phyloP scores from a whole-genome alignment of 495 filamentous ascomycete genomes.

The Daldinia bambusicola region DNA sequence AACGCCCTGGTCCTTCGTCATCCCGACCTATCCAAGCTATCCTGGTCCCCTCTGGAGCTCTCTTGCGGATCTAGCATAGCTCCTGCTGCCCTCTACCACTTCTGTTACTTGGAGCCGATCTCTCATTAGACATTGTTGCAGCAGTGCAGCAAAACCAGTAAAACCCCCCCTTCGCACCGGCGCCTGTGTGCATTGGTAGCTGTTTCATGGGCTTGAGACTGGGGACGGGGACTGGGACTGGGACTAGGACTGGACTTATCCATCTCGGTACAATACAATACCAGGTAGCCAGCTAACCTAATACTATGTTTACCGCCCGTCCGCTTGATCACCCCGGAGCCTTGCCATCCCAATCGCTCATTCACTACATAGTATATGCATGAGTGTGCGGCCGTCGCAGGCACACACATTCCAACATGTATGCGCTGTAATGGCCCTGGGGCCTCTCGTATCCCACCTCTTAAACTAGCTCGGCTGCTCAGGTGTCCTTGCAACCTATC shows the following conservation, averaged over 20 bases:
- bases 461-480: conserved; percentile 34
- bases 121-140: conserved; percentile 45
- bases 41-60: conserved; percentile 33
- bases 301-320: conserved; percentile 39
- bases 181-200: conserved; percentile 37
- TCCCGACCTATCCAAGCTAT: conserved; percentile 30
- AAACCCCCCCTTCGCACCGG: conserved; percentile 16
- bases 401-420: conserved; percentile 32
- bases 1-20: conserved; percentile 42
- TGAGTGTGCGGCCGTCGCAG: conserved; percentile 31
- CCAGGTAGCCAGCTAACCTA: too few species aligned
- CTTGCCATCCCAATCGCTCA: conserved; percentile 33
- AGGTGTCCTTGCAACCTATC: conserved; percentile 34
- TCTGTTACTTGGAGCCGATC: conserved; percentile 31
- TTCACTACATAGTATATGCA: conserved; percentile 35
- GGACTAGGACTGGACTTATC: conserved; percentile 6
- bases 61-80: conserved; percentile 30
- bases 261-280: conserved; percentile 2
- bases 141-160: conserved; percentile 9
- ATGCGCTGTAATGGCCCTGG: conserved; percentile 35
- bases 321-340: conserved; percentile 20
- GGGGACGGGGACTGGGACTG: neutral
- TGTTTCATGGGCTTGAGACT: conserved; percentile 32
- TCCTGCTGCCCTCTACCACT: conserved; percentile 31
- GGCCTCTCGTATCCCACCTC: conserved; percentile 28